Percentiles rank a stretch among this genome's conserved stretches.
These are phyloP conservation scores for Penicillium sp. DNA, from an alignment of 2,329 filamentous ascomycete species.

Conservation along the genomic window DNA sequence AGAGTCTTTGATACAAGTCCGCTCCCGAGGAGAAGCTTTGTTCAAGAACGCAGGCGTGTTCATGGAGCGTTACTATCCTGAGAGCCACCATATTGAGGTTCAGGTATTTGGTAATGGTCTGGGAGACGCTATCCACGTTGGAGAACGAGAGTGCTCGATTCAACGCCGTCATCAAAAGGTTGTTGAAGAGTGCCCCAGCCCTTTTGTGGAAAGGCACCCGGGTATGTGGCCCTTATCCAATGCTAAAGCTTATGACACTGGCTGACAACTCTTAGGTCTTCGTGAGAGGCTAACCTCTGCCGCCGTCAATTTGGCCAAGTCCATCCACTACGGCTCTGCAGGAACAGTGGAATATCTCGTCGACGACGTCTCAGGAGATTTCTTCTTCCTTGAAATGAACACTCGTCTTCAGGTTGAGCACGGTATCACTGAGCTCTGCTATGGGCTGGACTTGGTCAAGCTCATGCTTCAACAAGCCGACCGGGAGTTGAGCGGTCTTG, in stretches of 20 bases:
- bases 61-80: constrained; percentile 76
- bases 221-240: constrained; percentile 20
- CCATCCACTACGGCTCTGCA: constrained; percentile 69
- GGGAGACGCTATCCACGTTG: constrained; percentile 75
- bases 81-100: constrained; percentile 80
- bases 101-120: constrained; percentile 82
- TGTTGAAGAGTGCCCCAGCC: constrained; percentile 81
- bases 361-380: constrained; percentile 74
- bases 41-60: constrained; percentile 83
- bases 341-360: constrained; percentile 90
- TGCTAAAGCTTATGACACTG: neutral
- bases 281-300: constrained; percentile 61
- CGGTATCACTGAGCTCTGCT: constrained; percentile 56
- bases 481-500: constrained; percentile 42
- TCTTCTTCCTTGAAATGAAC: constrained; percentile 65
- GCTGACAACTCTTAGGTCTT: constrained; percentile 41
- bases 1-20: constrained; percentile 66
- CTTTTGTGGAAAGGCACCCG: constrained; percentile 53
- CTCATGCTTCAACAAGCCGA: constrained; percentile 57
- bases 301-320: constrained; percentile 63
- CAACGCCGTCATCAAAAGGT: constrained; percentile 88
- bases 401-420: constrained; percentile 58
- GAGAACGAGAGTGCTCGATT: constrained; percentile 83
- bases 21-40: constrained; percentile 70
- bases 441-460: constrained; percentile 52